Evolutionary conservation across 148 eudicot genomes (phyloP).

Genomic region (Amaranthus palmeri): DNA sequence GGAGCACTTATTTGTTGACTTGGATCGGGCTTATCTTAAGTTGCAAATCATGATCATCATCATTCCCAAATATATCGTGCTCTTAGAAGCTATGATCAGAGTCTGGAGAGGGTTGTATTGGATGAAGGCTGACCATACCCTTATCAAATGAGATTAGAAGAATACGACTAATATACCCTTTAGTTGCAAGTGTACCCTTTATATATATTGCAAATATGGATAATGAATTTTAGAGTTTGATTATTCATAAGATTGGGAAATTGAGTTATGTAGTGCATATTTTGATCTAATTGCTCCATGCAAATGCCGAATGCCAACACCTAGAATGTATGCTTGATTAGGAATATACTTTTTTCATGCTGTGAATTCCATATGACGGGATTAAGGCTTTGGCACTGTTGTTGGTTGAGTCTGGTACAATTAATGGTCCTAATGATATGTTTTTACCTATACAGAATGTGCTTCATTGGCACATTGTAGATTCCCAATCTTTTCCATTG

Average conservation of each 20-base stretch:
- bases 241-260: not conserved
- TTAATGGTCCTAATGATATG: not conserved
- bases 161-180: no score
- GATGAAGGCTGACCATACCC: no score
- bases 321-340: not conserved
- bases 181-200: not conserved
- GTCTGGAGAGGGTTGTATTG: no score
- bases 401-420: not conserved
- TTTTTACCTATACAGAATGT: conserved; percentile 57
- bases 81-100: no score
- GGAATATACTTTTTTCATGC: not conserved
- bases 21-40: not conserved
- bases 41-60: not conserved
- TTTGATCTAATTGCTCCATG: conserved; percentile 3
- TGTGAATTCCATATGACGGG: no score
- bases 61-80: no score
- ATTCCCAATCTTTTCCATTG: conserved; percentile 80
- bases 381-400: not conserved
- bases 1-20: not conserved
- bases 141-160: no score
- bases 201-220: not conserved
- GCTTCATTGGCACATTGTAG: conserved; percentile 96
- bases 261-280: not conserved
- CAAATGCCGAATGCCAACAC: not conserved
- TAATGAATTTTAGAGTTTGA: not conserved